phyloP scores from a whole-genome alignment of 768 basidiomycete species.

The Tubosaeta brunneosetosa region DNA sequence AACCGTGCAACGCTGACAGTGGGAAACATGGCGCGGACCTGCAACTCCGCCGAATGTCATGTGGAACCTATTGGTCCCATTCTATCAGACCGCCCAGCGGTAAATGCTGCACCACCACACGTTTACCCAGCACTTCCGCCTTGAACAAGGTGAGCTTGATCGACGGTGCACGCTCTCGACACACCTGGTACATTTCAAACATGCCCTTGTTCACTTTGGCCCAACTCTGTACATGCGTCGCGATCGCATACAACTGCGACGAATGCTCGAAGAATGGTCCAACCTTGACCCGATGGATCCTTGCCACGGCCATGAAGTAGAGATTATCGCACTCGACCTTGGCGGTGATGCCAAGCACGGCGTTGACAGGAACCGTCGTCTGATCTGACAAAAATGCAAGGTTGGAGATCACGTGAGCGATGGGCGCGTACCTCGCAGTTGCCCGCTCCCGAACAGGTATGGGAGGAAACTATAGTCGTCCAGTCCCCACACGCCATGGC shows the following conservation, averaged over 20 bases:
- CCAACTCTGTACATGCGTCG: slow-evolving; percentile 86
- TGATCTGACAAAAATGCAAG: slow-evolving; percentile 44
- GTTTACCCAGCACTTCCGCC: slow-evolving; percentile 89
- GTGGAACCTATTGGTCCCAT: slow-evolving; percentile 41
- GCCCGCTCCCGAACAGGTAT: slow-evolving; percentile 88
- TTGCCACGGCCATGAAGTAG: slow-evolving; percentile 73
- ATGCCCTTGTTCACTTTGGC: slow-evolving; percentile 85
- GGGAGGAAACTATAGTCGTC: slow-evolving; percentile 89
- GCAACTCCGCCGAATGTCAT: too few relatives aligned
- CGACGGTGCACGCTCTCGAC: neutral
- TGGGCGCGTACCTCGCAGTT: slow-evolving; percentile 63
- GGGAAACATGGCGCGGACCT: neutral
- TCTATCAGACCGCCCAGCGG: slow-evolving; percentile 78
- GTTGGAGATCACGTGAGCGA: slow-evolving; percentile 1
- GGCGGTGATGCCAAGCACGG: slow-evolving; percentile 49
- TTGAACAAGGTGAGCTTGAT: slow-evolving; percentile 26
- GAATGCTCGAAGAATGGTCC: slow-evolving; percentile 94
- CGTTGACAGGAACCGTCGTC: slow-evolving; percentile 55
- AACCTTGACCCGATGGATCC: slow-evolving; percentile 74
- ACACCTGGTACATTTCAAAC: slow-evolving; percentile 92
- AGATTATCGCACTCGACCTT: slow-evolving; percentile 47
- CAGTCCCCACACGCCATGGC: slow-evolving; percentile 97
- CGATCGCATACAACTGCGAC: slow-evolving; percentile 83
- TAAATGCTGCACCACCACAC: slow-evolving; percentile 95
- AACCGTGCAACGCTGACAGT: neutral